Base-by-base conservation (phyloP, 2,329 filamentous ascomycete genomes). In the Colletotrichum acutatum region DNA sequence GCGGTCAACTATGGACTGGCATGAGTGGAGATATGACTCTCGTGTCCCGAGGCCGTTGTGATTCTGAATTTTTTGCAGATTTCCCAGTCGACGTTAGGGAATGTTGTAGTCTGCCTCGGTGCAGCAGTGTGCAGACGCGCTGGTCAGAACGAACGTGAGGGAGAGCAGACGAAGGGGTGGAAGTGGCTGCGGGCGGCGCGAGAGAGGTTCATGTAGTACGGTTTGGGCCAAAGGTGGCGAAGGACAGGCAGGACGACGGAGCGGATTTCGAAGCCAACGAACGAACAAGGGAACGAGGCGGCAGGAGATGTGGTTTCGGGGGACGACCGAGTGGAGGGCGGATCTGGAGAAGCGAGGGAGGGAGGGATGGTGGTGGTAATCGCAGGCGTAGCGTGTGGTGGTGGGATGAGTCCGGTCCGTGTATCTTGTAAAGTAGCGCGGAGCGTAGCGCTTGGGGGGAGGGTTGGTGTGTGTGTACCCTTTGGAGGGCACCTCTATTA, bases 1-100 rank as follows among this genome's bases (percentile, higher is more conserved):
- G 70, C 54, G 66, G 60, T 70, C 70, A 72, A 70, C 70, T 70
- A 59, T 70, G 53, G 66, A 61, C 60, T 72, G 70, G 70, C 70
- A 72, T 72, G 70, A 57, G 66, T 72, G 66, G 56, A 70, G 56
- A 72, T 72, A 59, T 59, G 60, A 72, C 66, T 65, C 34, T 65
- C 34, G 66, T 60, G 60, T 60, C 26, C 65, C 59, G 53, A 14
- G 53, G 56, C 66, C 60, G 66, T 72, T 72, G 57, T 26, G 57
- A 32, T 68, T 68, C 6, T 52, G 30, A 28, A 19, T 53, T 62
- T 67, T 26, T 19, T 28, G 46, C 16, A 19, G n/a, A 6, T 32
- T 52, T 32, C 11, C 7, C 8, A 8, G 46, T 34, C 28, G 60
- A 26, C 12, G 28, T 34, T 24, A 46, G 24, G 37, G 60, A 53